Conservation (phyloP, 441 rosid genomes). For the Mallotus repandus region DNA sequence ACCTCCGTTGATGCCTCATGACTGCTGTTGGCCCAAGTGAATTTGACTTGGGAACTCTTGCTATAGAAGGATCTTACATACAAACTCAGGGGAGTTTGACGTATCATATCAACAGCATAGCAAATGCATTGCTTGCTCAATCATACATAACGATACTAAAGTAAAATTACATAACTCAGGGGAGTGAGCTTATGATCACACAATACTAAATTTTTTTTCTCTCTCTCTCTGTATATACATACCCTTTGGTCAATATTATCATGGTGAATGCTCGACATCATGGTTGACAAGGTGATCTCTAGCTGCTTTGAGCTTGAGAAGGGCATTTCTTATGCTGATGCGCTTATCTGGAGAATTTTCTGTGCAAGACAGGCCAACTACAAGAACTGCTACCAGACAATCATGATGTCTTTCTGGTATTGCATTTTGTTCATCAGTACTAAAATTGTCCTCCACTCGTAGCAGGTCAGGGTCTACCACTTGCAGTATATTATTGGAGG, state of each 20-base stretch:
- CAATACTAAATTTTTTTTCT: no score
- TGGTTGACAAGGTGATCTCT: conserved; percentile 8
- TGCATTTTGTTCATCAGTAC: background rate
- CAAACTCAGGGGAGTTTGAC: background rate
- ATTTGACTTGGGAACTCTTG: no score
- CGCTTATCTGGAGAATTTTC: conserved; percentile 33
- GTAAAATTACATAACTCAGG: no score
- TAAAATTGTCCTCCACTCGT: background rate
- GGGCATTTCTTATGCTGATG: conserved; percentile 39
- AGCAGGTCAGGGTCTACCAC: conserved; percentile 39
- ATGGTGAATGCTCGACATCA: background rate
- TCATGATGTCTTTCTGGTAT: conserved; percentile 19
- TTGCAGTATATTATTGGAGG: conserved; percentile 8
- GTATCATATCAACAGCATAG: no score
- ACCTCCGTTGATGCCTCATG: no score
- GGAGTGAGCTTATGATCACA: no score
- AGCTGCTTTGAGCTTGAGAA: conserved; percentile 27
- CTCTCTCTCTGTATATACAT: no score
- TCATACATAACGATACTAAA: no score
- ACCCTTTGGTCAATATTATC: no score
- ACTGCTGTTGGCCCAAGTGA: no score
- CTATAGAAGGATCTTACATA: no score
- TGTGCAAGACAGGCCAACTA: conserved; percentile 42
- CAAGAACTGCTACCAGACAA: conserved; percentile 34
- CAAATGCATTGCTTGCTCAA: no score